These are phyloP conservation scores for Ampelomyces quisqualis DNA, from an alignment of 2,329 filamentous ascomycete genomes.

Conservation along the genomic window DNA sequence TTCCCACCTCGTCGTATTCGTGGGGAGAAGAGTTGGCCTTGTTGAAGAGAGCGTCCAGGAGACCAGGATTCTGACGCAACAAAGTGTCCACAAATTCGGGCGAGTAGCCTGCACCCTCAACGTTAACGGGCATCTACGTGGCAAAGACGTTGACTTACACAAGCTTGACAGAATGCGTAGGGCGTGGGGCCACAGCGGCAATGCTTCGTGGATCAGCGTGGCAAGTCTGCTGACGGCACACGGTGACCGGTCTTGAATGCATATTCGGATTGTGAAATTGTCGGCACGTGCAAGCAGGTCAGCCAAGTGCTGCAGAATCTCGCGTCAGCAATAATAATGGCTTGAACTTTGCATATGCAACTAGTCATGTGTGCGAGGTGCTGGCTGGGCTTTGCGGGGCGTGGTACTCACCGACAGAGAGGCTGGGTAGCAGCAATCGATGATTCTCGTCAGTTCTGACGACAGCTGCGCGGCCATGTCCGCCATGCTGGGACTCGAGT, in stretches of 20 bases:
- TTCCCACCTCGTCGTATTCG: constrained; percentile 36
- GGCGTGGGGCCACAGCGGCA: constrained; percentile 55
- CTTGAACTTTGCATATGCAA: constrained; percentile 21
- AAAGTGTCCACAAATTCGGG: constrained; percentile 35
- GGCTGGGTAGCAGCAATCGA: constrained; percentile 53
- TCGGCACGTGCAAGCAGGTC: constrained; percentile 39
- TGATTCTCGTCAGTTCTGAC: constrained; percentile 50
- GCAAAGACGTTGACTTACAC: constrained; percentile 42
- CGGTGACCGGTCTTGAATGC: constrained; percentile 49
- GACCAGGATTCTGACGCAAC: constrained; percentile 30
- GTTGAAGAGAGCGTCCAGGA: constrained; percentile 37
- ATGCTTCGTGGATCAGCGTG: constrained; percentile 49
- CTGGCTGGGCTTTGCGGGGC: constrained; percentile 9
- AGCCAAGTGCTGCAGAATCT: constrained; percentile 37
- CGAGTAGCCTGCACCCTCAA: constrained; percentile 21
- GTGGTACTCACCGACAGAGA: constrained; percentile 50
- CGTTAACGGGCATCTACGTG: background rate
- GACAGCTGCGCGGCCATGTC: constrained; percentile 30
- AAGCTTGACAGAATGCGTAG: constrained; percentile 53
- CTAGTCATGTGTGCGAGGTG: constrained; percentile 19
- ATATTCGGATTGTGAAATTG: constrained; percentile 44
- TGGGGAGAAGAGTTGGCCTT: constrained; percentile 35
- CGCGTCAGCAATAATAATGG: constrained; percentile 27
- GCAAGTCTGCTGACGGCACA: constrained; percentile 52
- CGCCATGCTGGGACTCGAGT: constrained; percentile 16